Conservation (phyloP, 208 protist species). For the Leishmania aethiopica region DNA sequence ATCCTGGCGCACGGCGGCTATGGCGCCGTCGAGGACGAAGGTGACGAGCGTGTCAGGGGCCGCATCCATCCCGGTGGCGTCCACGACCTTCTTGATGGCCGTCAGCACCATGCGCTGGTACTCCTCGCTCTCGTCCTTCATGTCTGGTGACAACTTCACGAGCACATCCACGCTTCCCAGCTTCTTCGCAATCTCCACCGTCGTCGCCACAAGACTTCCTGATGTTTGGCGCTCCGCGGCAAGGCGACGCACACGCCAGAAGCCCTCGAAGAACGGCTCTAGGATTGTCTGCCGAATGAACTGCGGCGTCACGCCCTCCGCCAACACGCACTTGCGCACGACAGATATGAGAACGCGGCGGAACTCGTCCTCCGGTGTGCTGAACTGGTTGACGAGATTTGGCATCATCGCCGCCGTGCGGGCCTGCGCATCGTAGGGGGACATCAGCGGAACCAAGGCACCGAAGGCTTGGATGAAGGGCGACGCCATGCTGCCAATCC, state of each 20-base stretch:
- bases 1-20: slow-evolving; percentile 98
- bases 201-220: slow-evolving; percentile 94
- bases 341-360: slow-evolving; percentile 99
- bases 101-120: slow-evolving; percentile 97
- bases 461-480: slow-evolving; percentile 99
- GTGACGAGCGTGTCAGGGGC: slow-evolving; percentile 94
- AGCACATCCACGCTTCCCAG: slow-evolving; percentile 95
- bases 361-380: slow-evolving; percentile 98
- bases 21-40: slow-evolving; percentile 96
- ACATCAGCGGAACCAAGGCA: slow-evolving; percentile 99
- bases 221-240: slow-evolving; percentile 96
- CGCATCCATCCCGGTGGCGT: slow-evolving; percentile 81
- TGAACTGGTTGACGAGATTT: slow-evolving; percentile 94
- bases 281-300: slow-evolving; percentile 95
- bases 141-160: slow-evolving; percentile 93
- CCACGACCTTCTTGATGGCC: slow-evolving; percentile 89
- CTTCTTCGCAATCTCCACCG: slow-evolving; percentile 96
- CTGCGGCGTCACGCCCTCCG: slow-evolving; percentile 95
- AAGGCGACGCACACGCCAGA: slow-evolving; percentile 97
- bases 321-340: slow-evolving; percentile 97
- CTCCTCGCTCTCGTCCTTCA: slow-evolving; percentile 98
- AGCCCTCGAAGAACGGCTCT: slow-evolving; percentile 92
- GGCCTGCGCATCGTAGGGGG: slow-evolving; percentile 94
- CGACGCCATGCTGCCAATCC: slow-evolving; percentile 95
- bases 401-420: slow-evolving; percentile 98